Percentiles rank a stretch among this genome's conserved stretches.
Evolutionary conservation across 805 yeast species (phyloP).

Genomic region (Candida fluviatilis): DNA sequence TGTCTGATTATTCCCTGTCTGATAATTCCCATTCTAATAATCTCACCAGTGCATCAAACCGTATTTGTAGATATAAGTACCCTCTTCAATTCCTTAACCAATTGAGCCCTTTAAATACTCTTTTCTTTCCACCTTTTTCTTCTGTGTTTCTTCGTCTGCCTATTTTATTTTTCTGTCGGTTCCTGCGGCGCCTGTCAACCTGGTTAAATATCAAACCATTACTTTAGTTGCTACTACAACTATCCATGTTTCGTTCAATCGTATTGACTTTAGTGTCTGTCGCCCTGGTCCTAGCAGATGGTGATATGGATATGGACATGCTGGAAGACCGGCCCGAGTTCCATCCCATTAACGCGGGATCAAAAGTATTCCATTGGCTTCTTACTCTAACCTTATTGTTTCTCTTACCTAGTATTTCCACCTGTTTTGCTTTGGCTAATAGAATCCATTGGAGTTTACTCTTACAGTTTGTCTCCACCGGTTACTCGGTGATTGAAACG

Average conservation of each 20-base stretch:
- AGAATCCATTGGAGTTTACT: slow-evolving; percentile 40
- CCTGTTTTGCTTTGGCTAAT: slow-evolving; percentile 54
- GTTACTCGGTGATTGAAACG: slow-evolving; percentile 54
- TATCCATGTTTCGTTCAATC: neutral
- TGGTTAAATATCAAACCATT: neutral
- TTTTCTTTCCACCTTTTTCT: no score
- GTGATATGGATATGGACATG: slow-evolving; percentile 15
- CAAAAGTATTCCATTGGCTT: slow-evolving; percentile 66
- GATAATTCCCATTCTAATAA: no score
- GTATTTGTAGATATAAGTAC: no score
- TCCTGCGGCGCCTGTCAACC: no score
- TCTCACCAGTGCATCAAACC: no score
- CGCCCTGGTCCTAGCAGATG: neutral
- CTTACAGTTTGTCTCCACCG: slow-evolving; percentile 44
- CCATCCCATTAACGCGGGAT: slow-evolving; percentile 44
- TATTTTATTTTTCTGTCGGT: no score
- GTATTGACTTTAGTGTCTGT: neutral
- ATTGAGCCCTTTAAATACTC: no score
- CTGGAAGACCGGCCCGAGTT: slow-evolving; percentile 28
- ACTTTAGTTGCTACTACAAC: neutral
- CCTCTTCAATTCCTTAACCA: no score
- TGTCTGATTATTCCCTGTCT: no score
- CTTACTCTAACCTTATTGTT: slow-evolving; percentile 43
- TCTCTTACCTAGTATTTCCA: slow-evolving; percentile 52
- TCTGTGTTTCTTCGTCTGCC: no score